These are phyloP conservation scores for Monilinia aucupariae DNA, from an alignment of 2,329 filamentous ascomycete genomes.

Conservation along the genomic window DNA sequence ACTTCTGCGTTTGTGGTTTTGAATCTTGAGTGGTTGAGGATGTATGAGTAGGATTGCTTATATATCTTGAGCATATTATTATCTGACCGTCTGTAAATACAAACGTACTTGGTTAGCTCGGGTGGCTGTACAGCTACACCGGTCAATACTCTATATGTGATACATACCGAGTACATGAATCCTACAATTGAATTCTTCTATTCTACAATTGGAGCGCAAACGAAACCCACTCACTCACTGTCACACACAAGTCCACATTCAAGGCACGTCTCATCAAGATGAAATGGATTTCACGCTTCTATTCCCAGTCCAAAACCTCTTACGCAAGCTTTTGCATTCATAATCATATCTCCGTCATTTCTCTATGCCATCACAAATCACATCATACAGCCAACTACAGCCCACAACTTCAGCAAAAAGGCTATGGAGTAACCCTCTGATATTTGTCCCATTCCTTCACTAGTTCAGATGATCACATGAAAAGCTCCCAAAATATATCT, in stretches of 20 bases:
- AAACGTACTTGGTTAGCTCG: no score
- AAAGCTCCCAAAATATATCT: conserved; percentile 1
- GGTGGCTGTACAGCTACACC: no score
- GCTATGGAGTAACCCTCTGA: neutral
- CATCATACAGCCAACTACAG: conserved; percentile 9
- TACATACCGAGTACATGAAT: neutral
- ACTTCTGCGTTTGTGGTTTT: no score
- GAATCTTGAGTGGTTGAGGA: no score
- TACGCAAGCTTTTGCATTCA: neutral
- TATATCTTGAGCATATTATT: no score
- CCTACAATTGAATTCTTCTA: neutral
- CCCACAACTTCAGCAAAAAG: neutral
- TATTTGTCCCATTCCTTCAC: conserved; percentile 8
- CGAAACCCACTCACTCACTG: neutral
- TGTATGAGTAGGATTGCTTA: no score
- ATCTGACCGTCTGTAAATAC: no score
- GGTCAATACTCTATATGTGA: no score
- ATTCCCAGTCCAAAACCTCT: neutral
- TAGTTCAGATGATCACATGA: conserved; percentile 7
- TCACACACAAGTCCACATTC: neutral
- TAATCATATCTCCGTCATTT: neutral
- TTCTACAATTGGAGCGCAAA: neutral
- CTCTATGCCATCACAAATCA: conserved; percentile 9
- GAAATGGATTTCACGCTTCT: conserved; percentile 1
- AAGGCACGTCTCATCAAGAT: neutral